Evolutionary conservation across 2,329 filamentous ascomycete genomes (phyloP), one percentile per base, ranked within the genome.

Genomic region (Monosporascus ibericus): DNA sequence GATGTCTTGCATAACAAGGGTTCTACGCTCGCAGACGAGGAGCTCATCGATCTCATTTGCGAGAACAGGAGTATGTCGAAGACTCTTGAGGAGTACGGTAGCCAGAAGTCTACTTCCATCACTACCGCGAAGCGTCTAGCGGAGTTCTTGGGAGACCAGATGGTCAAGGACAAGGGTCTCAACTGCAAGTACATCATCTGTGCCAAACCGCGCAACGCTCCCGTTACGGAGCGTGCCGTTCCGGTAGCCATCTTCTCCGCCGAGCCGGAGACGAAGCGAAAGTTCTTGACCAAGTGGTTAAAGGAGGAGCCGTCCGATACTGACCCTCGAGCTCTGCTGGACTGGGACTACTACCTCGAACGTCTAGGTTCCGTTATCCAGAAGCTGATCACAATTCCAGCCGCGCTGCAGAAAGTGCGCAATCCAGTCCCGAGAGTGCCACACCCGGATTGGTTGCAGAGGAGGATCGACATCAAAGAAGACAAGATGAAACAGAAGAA

Each of bases 121-220:
- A 99, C 94, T 2, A 99, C 94, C 0, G 94, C 94, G 11, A 94
- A 87, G 64, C 90, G 94, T 57, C 73, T 99, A 42, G 94, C 94
- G 37, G 94, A 99, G 65, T 99, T 99, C 67, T 68, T 99, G 56
- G 94, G 94, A 37, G 92, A 96, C 68, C 91, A 96, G 66, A 99
- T 99, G 95, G 86, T 96, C 63, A 99, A 99, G 67, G 95, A 99
- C 72, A 99, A 97, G 71, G 94, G 94, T 3, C 71, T 99, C 61
- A 99, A 99, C 75, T 99, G 94, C 85, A 97, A 97, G 72, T 99
- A 97, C 70, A 96, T 99, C 68, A 96, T 99, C 65, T 96, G 92
- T 49, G 81, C 90, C 15, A 84, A 81, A 57, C 94, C 94, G 4
- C 88, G 85, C 64, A 89, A 89, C 64, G 90, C 92, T 0, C 92